phyloP scores from a whole-genome alignment of 495 filamentous ascomycete genomes.

The Talaromyces thailandensis region DNA sequence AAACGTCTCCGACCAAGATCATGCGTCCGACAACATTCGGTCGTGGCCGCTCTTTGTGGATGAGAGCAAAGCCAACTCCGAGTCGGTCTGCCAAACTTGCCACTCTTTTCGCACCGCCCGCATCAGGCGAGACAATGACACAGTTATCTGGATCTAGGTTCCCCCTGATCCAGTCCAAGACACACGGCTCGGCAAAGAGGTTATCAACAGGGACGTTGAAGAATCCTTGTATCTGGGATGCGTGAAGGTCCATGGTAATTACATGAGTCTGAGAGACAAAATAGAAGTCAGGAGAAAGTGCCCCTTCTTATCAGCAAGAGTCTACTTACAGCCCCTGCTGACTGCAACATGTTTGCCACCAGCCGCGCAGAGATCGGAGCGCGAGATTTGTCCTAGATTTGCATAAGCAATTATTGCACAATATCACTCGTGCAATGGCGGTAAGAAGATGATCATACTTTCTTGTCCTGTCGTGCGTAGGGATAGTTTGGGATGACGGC shows the following conservation, averaged over 20 bases:
- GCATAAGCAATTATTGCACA: slow-evolving; percentile 5
- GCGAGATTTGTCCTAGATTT: slow-evolving; percentile 3
- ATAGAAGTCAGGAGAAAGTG: neutral
- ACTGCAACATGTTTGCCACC: slow-evolving; percentile 26
- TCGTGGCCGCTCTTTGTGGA: slow-evolving; percentile 73
- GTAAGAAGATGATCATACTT: neutral
- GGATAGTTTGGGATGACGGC: slow-evolving; percentile 83
- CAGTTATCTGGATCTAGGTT: slow-evolving; percentile 63
- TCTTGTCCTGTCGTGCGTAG: slow-evolving; percentile 57
- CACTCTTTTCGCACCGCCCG: slow-evolving; percentile 77
- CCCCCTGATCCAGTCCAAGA: slow-evolving; percentile 69
- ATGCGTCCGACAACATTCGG: slow-evolving; percentile 79
- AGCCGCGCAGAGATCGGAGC: slow-evolving; percentile 22
- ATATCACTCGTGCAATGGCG: neutral
- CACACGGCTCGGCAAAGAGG: slow-evolving; percentile 63
- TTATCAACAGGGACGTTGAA: slow-evolving; percentile 85
- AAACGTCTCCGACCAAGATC: slow-evolving; percentile 79
- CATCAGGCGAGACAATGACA: slow-evolving; percentile 80
- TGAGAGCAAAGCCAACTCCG: slow-evolving; percentile 73
- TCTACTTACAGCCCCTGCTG: slow-evolving; percentile 44
- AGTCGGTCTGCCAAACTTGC: slow-evolving; percentile 76
- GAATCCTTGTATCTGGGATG: slow-evolving; percentile 86
- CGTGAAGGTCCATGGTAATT: slow-evolving; percentile 78
- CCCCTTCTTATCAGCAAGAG: neutral
- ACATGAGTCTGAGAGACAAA: slow-evolving; percentile 57